phyloP scores from a whole-genome alignment of 805 yeast species.

The Metschnikowia chrysomelidarum region DNA sequence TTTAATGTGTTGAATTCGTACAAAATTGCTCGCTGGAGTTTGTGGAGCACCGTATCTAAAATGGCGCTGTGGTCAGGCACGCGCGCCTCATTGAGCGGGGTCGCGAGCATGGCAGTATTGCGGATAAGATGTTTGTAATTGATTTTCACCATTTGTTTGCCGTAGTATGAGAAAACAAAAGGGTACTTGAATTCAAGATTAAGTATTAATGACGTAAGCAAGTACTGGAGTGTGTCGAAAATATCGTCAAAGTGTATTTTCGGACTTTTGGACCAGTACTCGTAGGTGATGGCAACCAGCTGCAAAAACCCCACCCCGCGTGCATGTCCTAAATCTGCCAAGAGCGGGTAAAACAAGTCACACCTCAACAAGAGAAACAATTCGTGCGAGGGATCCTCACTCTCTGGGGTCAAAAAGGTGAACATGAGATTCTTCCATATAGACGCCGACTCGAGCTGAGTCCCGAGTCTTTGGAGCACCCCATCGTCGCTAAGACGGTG shows the following conservation, averaged over 20 bases:
- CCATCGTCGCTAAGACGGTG: conserved; percentile 11
- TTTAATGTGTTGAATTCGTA: conserved; percentile 22
- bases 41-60: conserved; percentile 11
- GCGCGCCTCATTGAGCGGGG: conserved; percentile 9
- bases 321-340: conserved; percentile 12
- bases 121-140: conserved; percentile 18
- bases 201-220: conserved; percentile 23
- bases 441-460: conserved; percentile 7
- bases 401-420: background rate
- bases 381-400: background rate
- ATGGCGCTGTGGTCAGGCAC: conserved; percentile 10
- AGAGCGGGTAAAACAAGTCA: conserved; percentile 13
- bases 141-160: conserved; percentile 24
- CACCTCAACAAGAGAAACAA: conserved; percentile 13
- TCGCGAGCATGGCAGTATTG: conserved; percentile 8
- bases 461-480: conserved; percentile 8
- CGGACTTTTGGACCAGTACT: conserved; percentile 10
- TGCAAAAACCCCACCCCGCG: conserved; percentile 10
- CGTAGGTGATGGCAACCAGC: conserved; percentile 8
- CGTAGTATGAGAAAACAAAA: conserved; percentile 30
- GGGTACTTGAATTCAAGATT: conserved; percentile 30
- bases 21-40: conserved; percentile 17
- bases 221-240: conserved; percentile 22
- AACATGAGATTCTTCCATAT: conserved; percentile 12
- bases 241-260: conserved; percentile 10